Percentiles rank a stretch among this genome's conserved stretches.
phyloP scores from a whole-genome alignment of 495 filamentous ascomycete species.

The Hypoxylon crocopeplum region DNA sequence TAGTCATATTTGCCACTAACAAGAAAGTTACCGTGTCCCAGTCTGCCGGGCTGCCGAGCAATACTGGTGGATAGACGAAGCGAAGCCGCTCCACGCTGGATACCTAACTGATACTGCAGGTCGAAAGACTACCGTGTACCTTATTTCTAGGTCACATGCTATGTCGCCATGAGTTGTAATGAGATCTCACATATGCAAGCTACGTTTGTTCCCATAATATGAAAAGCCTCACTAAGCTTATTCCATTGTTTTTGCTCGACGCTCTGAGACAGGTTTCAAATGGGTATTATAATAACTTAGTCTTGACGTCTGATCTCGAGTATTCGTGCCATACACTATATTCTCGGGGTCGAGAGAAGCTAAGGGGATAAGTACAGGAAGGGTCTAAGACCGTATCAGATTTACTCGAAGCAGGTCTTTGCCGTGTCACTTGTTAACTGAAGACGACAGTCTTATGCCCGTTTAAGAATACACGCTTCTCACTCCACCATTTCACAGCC shows the following conservation, averaged over 20 bases:
- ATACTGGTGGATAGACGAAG: no score
- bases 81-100: no score
- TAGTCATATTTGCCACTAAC: constrained; percentile 17
- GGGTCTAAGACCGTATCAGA: no score
- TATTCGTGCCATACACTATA: no score
- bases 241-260: background rate
- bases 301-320: no score
- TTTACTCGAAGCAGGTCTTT: no score
- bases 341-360: no score
- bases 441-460: constrained; percentile 78
- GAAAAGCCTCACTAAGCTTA: constrained; percentile 2
- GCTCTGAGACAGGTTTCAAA: background rate
- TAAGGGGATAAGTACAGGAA: no score
- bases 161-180: constrained; percentile 16
- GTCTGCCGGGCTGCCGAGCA: no score
- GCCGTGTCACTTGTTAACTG: no score
- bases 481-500: constrained; percentile 76
- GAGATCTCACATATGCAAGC: constrained; percentile 3
- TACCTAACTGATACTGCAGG: background rate
- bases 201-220: background rate
- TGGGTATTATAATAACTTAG: background rate
- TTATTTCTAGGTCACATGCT: constrained; percentile 26
- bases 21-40: no score
- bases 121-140: background rate
- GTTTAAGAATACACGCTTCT: constrained; percentile 74